Percentiles rank a stretch among this genome's conserved stretches.
Evolutionary conservation across 805 yeast species (phyloP).

Genomic region (Candida gorgasii): DNA sequence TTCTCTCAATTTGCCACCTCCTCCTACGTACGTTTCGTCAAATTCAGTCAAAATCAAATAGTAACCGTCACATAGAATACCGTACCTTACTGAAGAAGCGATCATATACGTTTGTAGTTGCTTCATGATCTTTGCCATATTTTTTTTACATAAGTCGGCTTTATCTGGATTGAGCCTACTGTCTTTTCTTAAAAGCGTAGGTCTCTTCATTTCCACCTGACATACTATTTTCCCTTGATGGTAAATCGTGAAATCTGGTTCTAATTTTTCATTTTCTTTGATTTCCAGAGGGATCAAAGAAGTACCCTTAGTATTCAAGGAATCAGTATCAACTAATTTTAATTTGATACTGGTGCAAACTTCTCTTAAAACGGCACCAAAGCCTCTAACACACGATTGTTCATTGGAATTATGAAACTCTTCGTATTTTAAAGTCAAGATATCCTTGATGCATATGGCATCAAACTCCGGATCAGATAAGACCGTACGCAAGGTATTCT

Average conservation of each 20-base stretch:
- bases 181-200: not conserved
- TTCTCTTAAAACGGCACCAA: too few relatives aligned
- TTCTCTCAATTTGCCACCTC: not conserved
- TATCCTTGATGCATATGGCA: too few relatives aligned
- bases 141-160: not conserved
- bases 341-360: too few relatives aligned
- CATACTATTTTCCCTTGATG: not conserved
- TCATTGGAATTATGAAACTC: too few relatives aligned
- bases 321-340: too few relatives aligned
- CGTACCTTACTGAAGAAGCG: not conserved
- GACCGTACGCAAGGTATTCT: too few relatives aligned
- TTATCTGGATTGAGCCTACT: not conserved
- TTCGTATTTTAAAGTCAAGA: not conserved
- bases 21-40: too few relatives aligned
- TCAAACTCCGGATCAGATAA: too few relatives aligned
- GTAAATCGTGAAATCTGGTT: not conserved
- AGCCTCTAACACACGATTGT: too few relatives aligned
- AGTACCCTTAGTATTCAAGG: not conserved
- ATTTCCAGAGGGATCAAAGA: not conserved
- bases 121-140: not conserved
- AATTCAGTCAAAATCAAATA: not conserved
- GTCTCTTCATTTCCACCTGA: not conserved
- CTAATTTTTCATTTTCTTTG: not conserved
- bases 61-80: not conserved
- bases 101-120: slow-evolving; percentile 5